Conservation (phyloP, 179 eudicot genomes). For the Nepenthes alata region DNA sequence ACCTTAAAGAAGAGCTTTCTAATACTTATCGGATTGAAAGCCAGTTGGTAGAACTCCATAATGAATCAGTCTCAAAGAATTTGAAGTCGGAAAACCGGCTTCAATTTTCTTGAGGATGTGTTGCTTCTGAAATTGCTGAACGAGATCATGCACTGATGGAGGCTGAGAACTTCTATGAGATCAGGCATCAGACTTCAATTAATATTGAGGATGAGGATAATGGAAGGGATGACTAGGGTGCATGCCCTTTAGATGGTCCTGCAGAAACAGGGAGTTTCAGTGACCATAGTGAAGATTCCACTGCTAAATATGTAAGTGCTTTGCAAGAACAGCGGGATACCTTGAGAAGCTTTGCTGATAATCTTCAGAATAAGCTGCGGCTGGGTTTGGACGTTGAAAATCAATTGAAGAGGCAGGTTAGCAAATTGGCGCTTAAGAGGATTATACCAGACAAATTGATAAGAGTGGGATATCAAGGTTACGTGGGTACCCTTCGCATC, state of each 20-base stretch:
- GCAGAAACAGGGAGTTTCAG: slow-evolving; percentile 63
- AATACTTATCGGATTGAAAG: slow-evolving; percentile 82
- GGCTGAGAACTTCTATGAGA: slow-evolving; percentile 52
- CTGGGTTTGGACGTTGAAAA: slow-evolving; percentile 84
- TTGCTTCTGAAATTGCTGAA: slow-evolving; percentile 84
- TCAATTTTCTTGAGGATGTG: slow-evolving; percentile 64
- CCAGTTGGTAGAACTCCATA: slow-evolving; percentile 67
- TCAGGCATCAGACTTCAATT: slow-evolving; percentile 34
- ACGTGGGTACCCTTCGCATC: slow-evolving; percentile 46
- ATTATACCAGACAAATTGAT: slow-evolving; percentile 7
- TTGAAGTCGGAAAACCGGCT: slow-evolving; percentile 68
- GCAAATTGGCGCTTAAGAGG: slow-evolving; percentile 43
- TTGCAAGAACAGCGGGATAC: slow-evolving; percentile 56
- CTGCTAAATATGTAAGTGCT: slow-evolving; percentile 54
- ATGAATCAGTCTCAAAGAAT: slow-evolving; percentile 71
- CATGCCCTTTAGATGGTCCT: slow-evolving; percentile 47
- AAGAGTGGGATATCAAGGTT: slow-evolving; percentile 43
- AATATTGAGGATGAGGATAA: slow-evolving; percentile 23
- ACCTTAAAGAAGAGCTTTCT: slow-evolving; percentile 86
- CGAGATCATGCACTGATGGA: slow-evolving; percentile 86
- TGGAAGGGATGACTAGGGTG: slow-evolving; percentile 50
- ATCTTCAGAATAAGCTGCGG: slow-evolving; percentile 52
- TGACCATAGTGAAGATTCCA: slow-evolving; percentile 51
- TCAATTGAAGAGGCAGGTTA: slow-evolving; percentile 59
- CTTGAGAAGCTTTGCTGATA: slow-evolving; percentile 36